Percentiles rank a stretch among this genome's conserved stretches.
These are phyloP conservation scores for Dactylellina parvicollis DNA, from an alignment of 2,329 filamentous ascomycete genomes.

Conservation along the genomic window DNA sequence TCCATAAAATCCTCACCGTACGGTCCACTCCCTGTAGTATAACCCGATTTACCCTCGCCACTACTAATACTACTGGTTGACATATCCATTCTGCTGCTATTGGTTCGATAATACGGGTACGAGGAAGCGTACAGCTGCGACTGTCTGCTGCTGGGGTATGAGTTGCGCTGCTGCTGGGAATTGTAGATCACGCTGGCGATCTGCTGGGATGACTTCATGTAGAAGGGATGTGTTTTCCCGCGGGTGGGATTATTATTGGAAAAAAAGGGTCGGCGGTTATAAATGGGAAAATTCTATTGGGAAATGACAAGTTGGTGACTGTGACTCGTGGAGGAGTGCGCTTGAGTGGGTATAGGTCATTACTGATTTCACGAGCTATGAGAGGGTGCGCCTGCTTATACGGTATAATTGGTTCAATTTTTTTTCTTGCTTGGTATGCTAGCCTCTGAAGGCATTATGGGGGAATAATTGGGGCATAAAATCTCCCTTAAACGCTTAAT, in stretches of 20 bases:
- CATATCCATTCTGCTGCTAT: conserved; percentile 36
- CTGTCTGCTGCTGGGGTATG: conserved; percentile 2
- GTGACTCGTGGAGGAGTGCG: conserved; percentile 11
- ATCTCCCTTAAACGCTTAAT: conserved; percentile 53
- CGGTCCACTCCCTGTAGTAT: conserved; percentile 28
- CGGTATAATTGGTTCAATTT: too few species aligned
- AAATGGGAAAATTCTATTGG: neutral
- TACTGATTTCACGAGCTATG: neutral
- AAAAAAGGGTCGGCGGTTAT: neutral
- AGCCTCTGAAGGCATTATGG: too few species aligned
- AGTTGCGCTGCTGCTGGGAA: conserved; percentile 14
- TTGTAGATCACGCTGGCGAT: conserved; percentile 50
- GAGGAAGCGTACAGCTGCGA: conserved; percentile 16
- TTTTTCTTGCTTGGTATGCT: too few species aligned
- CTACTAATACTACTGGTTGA: neutral
- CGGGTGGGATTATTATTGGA: neutral
- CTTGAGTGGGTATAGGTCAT: conserved; percentile 5
- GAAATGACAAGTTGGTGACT: conserved; percentile 28
- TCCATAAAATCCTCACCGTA: conserved; percentile 43
- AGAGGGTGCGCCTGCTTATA: too few species aligned
- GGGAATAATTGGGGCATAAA: conserved; percentile 31
- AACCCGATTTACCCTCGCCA: neutral
- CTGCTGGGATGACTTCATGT: conserved; percentile 49
- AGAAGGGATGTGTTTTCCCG: conserved; percentile 15
- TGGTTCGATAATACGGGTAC: conserved; percentile 36